Percentiles rank a stretch among this genome's conserved stretches.
Conservation (phyloP, 2,329 filamentous ascomycete genomes). For the Pezicula neosporulosa region DNA sequence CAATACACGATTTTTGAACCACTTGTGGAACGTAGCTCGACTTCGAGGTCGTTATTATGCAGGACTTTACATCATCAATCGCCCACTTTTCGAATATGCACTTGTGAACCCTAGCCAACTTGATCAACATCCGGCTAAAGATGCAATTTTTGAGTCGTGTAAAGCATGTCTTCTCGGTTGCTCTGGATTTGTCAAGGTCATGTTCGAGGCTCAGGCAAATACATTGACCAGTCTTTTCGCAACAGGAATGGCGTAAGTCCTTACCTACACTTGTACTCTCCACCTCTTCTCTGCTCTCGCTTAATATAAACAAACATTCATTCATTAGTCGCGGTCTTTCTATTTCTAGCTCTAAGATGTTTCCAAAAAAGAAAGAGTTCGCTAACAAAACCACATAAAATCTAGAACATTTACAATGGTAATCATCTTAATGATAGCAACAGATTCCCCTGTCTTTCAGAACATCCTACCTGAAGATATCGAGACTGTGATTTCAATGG, state of each 20-base stretch:
- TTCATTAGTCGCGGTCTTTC: no score
- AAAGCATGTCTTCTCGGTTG: constrained; percentile 23
- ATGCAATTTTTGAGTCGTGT: constrained; percentile 18
- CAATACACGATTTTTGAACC: constrained; percentile 14
- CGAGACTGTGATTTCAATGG: constrained; percentile 15
- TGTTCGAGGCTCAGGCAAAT: constrained; percentile 22
- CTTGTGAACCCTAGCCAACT: constrained; percentile 23
- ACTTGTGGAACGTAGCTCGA: constrained; percentile 28
- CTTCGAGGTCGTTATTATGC: constrained; percentile 27
- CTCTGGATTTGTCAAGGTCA: constrained; percentile 25
- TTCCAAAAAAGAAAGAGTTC: no score
- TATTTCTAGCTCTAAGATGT: no score
- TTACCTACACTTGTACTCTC: not conserved
- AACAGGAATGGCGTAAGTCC: constrained; percentile 27
- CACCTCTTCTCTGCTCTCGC: not conserved
- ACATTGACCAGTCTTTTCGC: constrained; percentile 26
- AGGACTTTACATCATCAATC: constrained; percentile 28
- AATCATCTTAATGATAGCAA: constrained; percentile 20
- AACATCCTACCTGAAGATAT: constrained; percentile 14
- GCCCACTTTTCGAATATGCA: constrained; percentile 27
- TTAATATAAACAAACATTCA: not conserved
- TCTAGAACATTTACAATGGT: constrained; percentile 25
- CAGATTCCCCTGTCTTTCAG: constrained; percentile 10
- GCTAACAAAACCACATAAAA: no score
- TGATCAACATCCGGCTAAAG: constrained; percentile 19